These are phyloP conservation scores for Ceratocystis cacaofunesta DNA, from an alignment of 2,329 filamentous ascomycete genomes.

Conservation along the genomic window DNA sequence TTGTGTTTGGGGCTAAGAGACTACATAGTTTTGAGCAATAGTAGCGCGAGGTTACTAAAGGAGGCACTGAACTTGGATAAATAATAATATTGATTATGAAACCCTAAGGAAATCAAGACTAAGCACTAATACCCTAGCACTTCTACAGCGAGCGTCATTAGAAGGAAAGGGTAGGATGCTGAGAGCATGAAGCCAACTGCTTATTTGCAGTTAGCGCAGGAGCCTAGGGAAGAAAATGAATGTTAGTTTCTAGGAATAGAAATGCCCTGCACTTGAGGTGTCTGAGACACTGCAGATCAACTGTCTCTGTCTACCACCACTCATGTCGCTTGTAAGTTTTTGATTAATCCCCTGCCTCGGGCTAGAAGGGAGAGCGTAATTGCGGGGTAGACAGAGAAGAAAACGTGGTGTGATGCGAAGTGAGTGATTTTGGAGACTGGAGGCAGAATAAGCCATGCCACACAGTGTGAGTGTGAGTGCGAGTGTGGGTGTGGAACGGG, in stretches of 20 bases:
- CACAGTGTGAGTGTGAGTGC: not conserved
- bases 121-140: not conserved
- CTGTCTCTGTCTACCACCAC: too few relatives aligned
- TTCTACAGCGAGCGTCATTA: not conserved
- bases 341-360: not conserved
- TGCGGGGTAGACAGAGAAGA: not conserved
- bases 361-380: not conserved
- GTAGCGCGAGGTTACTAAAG: too few relatives aligned
- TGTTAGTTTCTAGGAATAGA: not conserved
- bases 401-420: not conserved
- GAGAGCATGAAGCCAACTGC: not conserved
- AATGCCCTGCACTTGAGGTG: not conserved
- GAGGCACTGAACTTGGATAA: too few relatives aligned
- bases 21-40: too few relatives aligned
- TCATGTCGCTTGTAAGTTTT: not conserved
- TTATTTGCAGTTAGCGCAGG: conserved; percentile 13
- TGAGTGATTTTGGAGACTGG: not conserved
- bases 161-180: not conserved
- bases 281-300: too few relatives aligned
- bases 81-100: too few relatives aligned
- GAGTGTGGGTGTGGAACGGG: too few relatives aligned
- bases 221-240: not conserved
- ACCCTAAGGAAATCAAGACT: not conserved
- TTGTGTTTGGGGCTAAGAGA: too few relatives aligned
- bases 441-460: not conserved